These are phyloP conservation scores for Gynandropsis gynandra DNA, from an alignment of 345 rosid species.

Conservation along the genomic window DNA sequence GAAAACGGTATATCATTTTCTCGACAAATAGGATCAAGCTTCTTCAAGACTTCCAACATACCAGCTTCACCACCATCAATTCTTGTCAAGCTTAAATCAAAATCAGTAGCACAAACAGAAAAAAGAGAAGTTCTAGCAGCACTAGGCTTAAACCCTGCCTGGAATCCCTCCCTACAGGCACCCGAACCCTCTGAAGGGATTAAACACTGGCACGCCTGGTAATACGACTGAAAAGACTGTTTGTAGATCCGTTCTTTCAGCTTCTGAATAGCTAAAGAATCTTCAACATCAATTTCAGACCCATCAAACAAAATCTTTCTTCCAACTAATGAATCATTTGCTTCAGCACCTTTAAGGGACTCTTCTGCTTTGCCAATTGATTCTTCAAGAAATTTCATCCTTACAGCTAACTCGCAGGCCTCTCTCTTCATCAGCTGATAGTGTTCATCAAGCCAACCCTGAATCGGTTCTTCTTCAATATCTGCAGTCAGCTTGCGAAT, in stretches of 20 bases:
- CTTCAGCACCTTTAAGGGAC: slow-evolving; percentile 43
- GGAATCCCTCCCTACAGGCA: slow-evolving; percentile 72
- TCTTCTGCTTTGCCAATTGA: slow-evolving; percentile 36
- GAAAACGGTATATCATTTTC: slow-evolving; percentile 81
- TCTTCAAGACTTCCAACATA: slow-evolving; percentile 69
- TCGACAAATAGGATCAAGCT: slow-evolving; percentile 72
- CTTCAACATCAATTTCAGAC: slow-evolving; percentile 51
- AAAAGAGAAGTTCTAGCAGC: slow-evolving; percentile 66
- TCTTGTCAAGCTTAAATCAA: slow-evolving; percentile 63
- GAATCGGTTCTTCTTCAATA: slow-evolving; percentile 95
- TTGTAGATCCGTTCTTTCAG: slow-evolving; percentile 63
- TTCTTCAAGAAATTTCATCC: slow-evolving; percentile 80
- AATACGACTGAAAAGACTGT: slow-evolving; percentile 75
- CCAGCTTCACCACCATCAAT: slow-evolving; percentile 87
- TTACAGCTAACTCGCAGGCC: slow-evolving; percentile 83
- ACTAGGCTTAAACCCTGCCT: slow-evolving; percentile 85
- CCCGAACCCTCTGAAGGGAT: slow-evolving; percentile 74
- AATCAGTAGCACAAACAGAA: slow-evolving; percentile 77
- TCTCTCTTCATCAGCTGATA: slow-evolving; percentile 71
- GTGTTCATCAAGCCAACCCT: slow-evolving; percentile 99
- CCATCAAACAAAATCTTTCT: slow-evolving; percentile 50
- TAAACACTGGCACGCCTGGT: slow-evolving; percentile 73
- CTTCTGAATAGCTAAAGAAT: slow-evolving; percentile 46
- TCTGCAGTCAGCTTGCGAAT: slow-evolving; percentile 72
- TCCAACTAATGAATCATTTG: slow-evolving; percentile 39